phyloP scores from a whole-genome alignment of 2,329 filamentous ascomycete genomes.

The Claviceps digitariae region DNA sequence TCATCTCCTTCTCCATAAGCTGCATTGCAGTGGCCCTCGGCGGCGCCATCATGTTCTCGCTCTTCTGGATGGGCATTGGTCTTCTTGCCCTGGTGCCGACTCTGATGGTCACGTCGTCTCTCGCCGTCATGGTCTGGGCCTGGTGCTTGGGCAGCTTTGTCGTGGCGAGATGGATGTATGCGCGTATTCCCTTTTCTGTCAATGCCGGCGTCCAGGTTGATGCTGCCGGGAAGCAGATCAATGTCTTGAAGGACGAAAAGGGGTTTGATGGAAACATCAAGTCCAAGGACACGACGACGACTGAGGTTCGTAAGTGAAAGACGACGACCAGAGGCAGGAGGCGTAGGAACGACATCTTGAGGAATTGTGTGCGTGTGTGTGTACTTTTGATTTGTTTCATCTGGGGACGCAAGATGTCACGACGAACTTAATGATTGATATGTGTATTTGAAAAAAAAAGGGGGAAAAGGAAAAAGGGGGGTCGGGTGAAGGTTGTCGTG shows the following conservation, averaged over 20 bases:
- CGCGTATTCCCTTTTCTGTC: slow-evolving; percentile 14
- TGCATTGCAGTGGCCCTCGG: slow-evolving; percentile 49
- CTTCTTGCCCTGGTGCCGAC: slow-evolving; percentile 55
- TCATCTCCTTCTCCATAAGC: slow-evolving; percentile 50
- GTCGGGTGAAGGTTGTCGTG: too few species aligned
- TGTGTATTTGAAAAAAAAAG: too few species aligned
- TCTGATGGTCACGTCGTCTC: slow-evolving; percentile 49
- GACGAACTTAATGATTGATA: not conserved
- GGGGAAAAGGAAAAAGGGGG: too few species aligned
- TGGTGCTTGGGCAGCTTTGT: slow-evolving; percentile 51
- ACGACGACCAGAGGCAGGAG: too few species aligned
- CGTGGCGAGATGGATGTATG: slow-evolving; percentile 32
- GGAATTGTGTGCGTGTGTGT: not conserved
- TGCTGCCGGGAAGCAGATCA: slow-evolving; percentile 9
- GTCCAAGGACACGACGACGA: not conserved
- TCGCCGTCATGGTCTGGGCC: slow-evolving; percentile 52
- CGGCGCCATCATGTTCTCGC: slow-evolving; percentile 48
- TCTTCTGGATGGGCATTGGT: slow-evolving; percentile 55
- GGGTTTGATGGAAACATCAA: slow-evolving; percentile 10
- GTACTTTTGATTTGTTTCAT: not conserved
- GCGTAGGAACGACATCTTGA: not conserved
- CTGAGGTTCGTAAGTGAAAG: not conserved
- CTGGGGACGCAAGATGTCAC: not conserved
- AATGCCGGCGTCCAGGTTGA: slow-evolving; percentile 11
- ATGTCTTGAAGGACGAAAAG: slow-evolving; percentile 12